Evolutionary conservation across 192 early-diverging fungal species (phyloP).

Genomic region (Backusella luteola): DNA sequence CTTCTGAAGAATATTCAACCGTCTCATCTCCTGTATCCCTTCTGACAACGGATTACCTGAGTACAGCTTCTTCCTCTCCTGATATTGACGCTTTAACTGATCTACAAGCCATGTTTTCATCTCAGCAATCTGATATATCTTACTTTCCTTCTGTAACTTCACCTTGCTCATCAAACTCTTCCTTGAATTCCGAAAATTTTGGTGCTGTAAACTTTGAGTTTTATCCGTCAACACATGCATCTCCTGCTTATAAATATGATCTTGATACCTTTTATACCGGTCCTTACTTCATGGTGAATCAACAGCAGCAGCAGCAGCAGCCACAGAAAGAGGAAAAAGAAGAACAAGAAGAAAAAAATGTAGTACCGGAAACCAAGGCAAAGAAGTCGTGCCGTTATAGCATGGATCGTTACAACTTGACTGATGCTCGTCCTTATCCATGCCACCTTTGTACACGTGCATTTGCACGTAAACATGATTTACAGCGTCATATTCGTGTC

Average conservation of each 20-base stretch:
- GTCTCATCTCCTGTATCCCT: background rate
- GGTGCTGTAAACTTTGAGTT: background rate
- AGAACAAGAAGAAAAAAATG: background rate
- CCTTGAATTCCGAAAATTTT: background rate
- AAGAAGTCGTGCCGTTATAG: background rate
- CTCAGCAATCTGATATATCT: background rate
- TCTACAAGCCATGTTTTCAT: background rate
- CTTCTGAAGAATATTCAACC: background rate
- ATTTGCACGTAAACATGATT: constrained; percentile 80
- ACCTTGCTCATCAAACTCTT: background rate
- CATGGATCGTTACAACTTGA: background rate
- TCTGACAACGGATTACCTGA: background rate
- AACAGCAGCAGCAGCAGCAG: background rate
- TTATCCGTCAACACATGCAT: background rate
- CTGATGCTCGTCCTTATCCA: constrained; percentile 43
- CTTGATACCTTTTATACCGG: background rate
- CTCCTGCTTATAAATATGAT: background rate
- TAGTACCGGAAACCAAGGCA: background rate
- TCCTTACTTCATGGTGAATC: background rate
- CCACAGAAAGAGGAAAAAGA: background rate
- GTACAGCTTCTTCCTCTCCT: background rate
- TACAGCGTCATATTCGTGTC: constrained; percentile 66
- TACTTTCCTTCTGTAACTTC: background rate
- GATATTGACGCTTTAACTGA: background rate
- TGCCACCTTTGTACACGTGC: constrained; percentile 62